A percentile compares a stretch with the other conserved stretches of the same genome.
These are phyloP conservation scores for Rubus idaeus DNA, from an alignment of 306 rosid genomes.

Conservation along the genomic window DNA sequence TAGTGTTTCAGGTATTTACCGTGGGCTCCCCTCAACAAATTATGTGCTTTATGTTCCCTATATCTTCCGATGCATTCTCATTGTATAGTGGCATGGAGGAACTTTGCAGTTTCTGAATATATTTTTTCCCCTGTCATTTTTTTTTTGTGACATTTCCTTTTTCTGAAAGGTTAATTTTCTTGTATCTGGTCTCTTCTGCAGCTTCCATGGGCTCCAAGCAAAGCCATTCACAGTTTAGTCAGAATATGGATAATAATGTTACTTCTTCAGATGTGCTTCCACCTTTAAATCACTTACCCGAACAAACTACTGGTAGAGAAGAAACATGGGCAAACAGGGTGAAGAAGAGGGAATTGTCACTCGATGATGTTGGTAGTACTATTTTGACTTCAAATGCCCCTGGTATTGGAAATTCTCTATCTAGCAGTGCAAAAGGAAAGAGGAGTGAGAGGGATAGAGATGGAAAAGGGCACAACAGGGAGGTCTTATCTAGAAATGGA, in stretches of 20 bases:
- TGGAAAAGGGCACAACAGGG: constrained; percentile 90
- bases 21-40: constrained; percentile 17
- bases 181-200: constrained; percentile 41
- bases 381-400: constrained; percentile 51
- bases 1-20: constrained; percentile 51
- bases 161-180: constrained; percentile 1
- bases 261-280: constrained; percentile 58
- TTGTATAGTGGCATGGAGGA: constrained; percentile 12
- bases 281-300: constrained; percentile 55
- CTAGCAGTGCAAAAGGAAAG: constrained; percentile 94
- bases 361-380: constrained; percentile 80
- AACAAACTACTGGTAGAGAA: constrained; percentile 65
- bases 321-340: constrained; percentile 84
- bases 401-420: constrained; percentile 71
- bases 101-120: constrained; percentile 3
- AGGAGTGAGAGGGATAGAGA: constrained; percentile 99
- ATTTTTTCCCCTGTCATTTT: constrained; percentile 1
- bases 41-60: constrained; percentile 16
- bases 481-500: constrained; percentile 82
- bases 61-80: neutral
- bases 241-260: constrained; percentile 61
- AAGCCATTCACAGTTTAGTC: constrained; percentile 74
- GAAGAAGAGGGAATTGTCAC: constrained; percentile 92
- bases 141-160: neutral
- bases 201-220: constrained; percentile 76